Evolutionary conservation across 345 rosid genomes (phyloP), one percentile per base, ranked within the genome.

Genomic region (Cardamine chenopodiifolia): DNA sequence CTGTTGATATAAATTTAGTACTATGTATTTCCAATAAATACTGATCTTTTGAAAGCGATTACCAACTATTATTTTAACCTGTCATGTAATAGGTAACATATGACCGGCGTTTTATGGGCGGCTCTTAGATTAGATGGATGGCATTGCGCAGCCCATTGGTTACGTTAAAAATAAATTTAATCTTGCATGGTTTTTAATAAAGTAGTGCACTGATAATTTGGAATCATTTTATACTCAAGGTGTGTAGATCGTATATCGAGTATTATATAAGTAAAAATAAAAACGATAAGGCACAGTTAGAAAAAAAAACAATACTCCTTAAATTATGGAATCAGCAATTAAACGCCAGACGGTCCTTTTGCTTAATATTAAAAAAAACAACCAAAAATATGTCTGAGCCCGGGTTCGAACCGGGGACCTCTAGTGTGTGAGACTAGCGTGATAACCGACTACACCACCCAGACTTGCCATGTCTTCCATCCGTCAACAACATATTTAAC

Each of bases 391-490:
- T 88, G 87, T 85, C 87, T 86, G 82, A 86, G 87, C 83, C 88
- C 86, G 89, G 87, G 84, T 87, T 88, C 85, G 87, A 87, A 87
- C 85, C 81, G 83, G 88, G 85, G 94, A 83, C 88, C 89, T 85
- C 82, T 85, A 85, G 94, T 86, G 94, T 82, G 92, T 86, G 88
- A 87, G 95, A 87, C 92, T 91, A 86, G 83, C 85, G 85, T 85
- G 87, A 87, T 89, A 80, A 87, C 89, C 88, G 66, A 75, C 75
- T 76, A 76, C 80, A 76, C 79, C 75, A 76, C 75, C 79, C 79
- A 76, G 79, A 76, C 75, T 1, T 49, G n/a, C 5, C 2, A 0
- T 18, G 54, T 0, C 12, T 39, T 0, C 0, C 2, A 3, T 11
- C 1, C 0, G 5, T 9, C 1, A 34, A n/a, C n/a, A n/a, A n/a